Percentiles rank a stretch among this genome's conserved stretches.
Conservation (phyloP, 2,329 filamentous ascomycete genomes). For the Aureobasidium leucospermi region DNA sequence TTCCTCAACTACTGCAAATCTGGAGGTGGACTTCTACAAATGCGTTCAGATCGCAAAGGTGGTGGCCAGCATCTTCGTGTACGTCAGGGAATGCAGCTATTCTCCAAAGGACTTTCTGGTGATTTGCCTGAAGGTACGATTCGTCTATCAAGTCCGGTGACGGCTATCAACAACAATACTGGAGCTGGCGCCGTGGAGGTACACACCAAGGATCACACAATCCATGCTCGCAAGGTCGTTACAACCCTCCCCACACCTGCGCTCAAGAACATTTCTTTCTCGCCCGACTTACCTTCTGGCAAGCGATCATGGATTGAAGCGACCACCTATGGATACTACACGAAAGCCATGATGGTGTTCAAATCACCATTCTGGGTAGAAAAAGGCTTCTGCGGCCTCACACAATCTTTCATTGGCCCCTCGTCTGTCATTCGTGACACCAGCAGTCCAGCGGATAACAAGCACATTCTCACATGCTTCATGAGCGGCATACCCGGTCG, state of each 20-base stretch:
- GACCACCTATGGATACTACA: constrained; percentile 41
- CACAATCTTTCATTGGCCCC: constrained; percentile 41
- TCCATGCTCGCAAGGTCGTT: constrained; percentile 40
- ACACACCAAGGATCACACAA: constrained; percentile 24
- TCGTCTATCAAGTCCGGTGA: constrained; percentile 28
- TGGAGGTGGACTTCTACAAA: constrained; percentile 44
- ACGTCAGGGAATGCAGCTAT: constrained; percentile 40
- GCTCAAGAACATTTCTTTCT: constrained; percentile 40
- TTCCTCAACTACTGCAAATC: constrained; percentile 51
- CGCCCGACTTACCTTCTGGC: constrained; percentile 36
- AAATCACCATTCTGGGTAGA: constrained; percentile 40
- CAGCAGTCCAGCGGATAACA: constrained; percentile 15
- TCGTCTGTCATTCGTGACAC: constrained; percentile 42
- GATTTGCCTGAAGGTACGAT: constrained; percentile 26
- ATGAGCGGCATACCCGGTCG: constrained; percentile 8
- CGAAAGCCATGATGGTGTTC: constrained; percentile 46
- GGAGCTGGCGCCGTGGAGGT: constrained; percentile 18
- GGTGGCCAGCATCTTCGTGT: constrained; percentile 49
- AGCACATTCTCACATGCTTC: constrained; percentile 7
- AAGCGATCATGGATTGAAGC: constrained; percentile 33
- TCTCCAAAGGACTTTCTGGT: constrained; percentile 32
- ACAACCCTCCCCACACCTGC: constrained; percentile 42
- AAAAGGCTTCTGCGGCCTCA: constrained; percentile 39
- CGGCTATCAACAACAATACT: constrained; percentile 20
- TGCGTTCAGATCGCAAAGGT: constrained; percentile 46